phyloP scores from a whole-genome alignment of 2,329 filamentous ascomycete species.

The Colletotrichum ledebouriae region DNA sequence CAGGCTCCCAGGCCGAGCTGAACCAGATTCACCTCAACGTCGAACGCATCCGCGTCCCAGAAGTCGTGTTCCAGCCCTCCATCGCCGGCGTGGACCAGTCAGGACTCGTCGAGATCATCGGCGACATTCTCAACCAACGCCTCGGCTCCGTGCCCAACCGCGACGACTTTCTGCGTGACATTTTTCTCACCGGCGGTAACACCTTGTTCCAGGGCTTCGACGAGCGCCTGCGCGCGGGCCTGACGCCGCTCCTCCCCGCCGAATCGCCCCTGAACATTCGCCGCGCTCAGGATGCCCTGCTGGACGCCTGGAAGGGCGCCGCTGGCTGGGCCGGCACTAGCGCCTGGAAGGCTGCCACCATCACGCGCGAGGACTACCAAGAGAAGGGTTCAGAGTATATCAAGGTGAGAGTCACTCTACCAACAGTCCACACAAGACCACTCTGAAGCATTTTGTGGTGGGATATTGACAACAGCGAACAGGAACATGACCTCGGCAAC shows the following conservation, averaged over 20 bases:
- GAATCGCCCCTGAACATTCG: constrained; percentile 78
- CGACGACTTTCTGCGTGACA: constrained; percentile 81
- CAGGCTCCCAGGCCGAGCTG: constrained; percentile 81
- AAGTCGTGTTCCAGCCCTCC: constrained; percentile 91
- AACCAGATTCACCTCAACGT: constrained; percentile 97
- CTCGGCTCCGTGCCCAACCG: constrained; percentile 71
- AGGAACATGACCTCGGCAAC: constrained; percentile 78
- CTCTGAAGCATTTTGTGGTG: constrained; percentile 1
- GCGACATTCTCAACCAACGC: constrained; percentile 89
- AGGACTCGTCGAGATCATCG: constrained; percentile 90
- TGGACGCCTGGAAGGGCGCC: constrained; percentile 95
- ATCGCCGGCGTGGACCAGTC: constrained; percentile 95
- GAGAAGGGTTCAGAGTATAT: constrained; percentile 96
- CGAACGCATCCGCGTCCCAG: constrained; percentile 92
- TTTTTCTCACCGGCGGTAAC: constrained; percentile 96
- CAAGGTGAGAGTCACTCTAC: constrained; percentile 70
- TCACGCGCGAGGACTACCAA: constrained; percentile 85
- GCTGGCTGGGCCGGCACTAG: constrained; percentile 81
- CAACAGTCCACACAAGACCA: not conserved
- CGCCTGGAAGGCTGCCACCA: constrained; percentile 72
- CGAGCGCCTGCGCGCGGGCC: constrained; percentile 79
- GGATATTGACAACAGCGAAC: not conserved
- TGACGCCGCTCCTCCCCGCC: constrained; percentile 79
- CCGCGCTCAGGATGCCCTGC: constrained; percentile 78
- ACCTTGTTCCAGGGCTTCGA: constrained; percentile 90